Percentiles rank a stretch among this genome's conserved stretches.
These are phyloP conservation scores for Graphilbum ipis-grandicollis DNA, from an alignment of 2,329 filamentous ascomycete genomes.

Conservation along the genomic window DNA sequence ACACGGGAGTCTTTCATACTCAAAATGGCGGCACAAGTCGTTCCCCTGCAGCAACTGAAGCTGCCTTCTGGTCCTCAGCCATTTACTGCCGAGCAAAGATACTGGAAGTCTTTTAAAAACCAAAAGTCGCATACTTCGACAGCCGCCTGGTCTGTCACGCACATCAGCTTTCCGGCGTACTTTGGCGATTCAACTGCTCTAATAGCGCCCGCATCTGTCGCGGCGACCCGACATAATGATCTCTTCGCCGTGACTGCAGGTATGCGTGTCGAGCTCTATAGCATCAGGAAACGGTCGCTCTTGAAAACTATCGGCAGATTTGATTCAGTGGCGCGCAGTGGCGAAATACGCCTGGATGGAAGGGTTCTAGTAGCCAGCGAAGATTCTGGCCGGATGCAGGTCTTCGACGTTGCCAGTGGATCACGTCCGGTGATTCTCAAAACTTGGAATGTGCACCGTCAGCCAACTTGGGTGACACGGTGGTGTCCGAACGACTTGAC, in stretches of 20 bases:
- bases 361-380: constrained; percentile 82
- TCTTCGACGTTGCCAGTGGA: constrained; percentile 59
- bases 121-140: constrained; percentile 80
- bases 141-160: constrained; percentile 74
- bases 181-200: constrained; percentile 12
- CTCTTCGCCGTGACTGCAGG: constrained; percentile 90
- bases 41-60: constrained; percentile 64
- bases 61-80: constrained; percentile 68
- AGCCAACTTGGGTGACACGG: constrained; percentile 80
- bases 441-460: constrained; percentile 88
- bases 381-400: constrained; percentile 80
- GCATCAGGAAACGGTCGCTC: constrained; percentile 75
- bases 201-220: constrained; percentile 21
- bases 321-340: constrained; percentile 76
- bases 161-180: constrained; percentile 57
- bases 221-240: constrained; percentile 37
- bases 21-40: constrained; percentile 72
- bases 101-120: constrained; percentile 93
- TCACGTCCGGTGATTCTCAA: constrained; percentile 75
- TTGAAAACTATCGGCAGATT: constrained; percentile 91
- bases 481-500: constrained; percentile 88
- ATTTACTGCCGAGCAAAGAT: constrained; percentile 79
- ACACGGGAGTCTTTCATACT: too few species aligned
- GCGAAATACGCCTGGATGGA: constrained; percentile 76
- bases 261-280: constrained; percentile 85